phyloP scores from a whole-genome alignment of 345 rosid species.

The Brassica juncea region DNA sequence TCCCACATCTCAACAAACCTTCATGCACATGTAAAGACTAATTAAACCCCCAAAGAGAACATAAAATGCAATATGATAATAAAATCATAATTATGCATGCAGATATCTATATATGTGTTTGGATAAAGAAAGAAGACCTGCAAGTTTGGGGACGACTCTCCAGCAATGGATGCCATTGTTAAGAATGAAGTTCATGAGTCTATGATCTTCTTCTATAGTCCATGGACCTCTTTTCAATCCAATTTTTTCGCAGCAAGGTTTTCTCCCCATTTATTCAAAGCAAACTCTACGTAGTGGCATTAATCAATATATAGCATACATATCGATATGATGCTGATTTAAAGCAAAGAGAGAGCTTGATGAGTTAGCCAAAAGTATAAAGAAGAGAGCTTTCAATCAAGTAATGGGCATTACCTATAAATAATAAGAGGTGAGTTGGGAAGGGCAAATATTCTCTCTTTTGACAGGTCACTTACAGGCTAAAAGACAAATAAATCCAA shows the following conservation, averaged over 20 bases:
- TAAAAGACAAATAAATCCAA: slow-evolving; percentile 42
- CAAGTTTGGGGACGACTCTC: slow-evolving; percentile 88
- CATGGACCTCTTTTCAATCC: slow-evolving; percentile 97
- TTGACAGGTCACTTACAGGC: slow-evolving; percentile 45
- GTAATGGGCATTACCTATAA: slow-evolving; percentile 38
- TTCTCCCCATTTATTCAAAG: slow-evolving; percentile 54
- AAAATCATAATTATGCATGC: neutral
- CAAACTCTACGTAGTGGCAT: slow-evolving; percentile 4
- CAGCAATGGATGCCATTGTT: slow-evolving; percentile 93
- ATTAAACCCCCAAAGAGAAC: neutral
- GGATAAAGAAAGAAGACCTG: slow-evolving; percentile 51
- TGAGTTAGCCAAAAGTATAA: slow-evolving; percentile 21
- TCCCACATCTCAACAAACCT: slow-evolving; percentile 89
- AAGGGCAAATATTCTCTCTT: slow-evolving; percentile 36
- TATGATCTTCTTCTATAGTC: slow-evolving; percentile 95
- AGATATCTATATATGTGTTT: neutral
- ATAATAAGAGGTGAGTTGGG: slow-evolving; percentile 39
- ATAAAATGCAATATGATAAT: neutral
- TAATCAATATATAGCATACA: neutral
- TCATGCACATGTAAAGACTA: slow-evolving; percentile 15
- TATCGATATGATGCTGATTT: neutral
- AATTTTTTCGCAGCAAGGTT: slow-evolving; percentile 92
- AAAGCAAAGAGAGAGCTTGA: slow-evolving; percentile 21
- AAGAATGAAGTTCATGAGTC: slow-evolving; percentile 82
- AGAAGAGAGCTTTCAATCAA: slow-evolving; percentile 32